Evolutionary conservation across 73 alveolate species (phyloP).

Genomic region (Paraurostyla sp.): DNA sequence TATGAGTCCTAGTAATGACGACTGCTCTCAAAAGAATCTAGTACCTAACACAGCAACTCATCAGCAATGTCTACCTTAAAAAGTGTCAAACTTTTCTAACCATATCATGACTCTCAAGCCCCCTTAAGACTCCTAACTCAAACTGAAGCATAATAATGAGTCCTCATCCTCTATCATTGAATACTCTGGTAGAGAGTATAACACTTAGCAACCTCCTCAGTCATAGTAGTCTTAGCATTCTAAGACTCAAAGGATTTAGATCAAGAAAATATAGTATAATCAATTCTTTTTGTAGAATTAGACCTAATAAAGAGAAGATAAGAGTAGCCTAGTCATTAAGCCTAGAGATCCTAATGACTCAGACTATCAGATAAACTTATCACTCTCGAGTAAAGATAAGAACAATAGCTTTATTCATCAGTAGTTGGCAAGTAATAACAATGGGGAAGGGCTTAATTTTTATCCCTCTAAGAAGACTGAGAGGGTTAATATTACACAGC

Average conservation of each 20-base stretch:
- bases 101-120: too few species aligned
- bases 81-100: conserved; percentile 23
- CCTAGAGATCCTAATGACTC: neutral
- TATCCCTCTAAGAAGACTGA: neutral
- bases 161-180: conserved; percentile 19
- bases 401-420: neutral
- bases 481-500: neutral
- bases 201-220: neutral
- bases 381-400: neutral
- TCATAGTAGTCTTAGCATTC: neutral
- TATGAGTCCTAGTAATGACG: conserved; percentile 29
- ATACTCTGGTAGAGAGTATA: conserved; percentile 16
- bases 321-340: neutral
- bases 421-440: neutral
- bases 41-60: neutral
- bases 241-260: conserved; percentile 11
- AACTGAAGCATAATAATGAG: neutral
- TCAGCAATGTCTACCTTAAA: neutral
- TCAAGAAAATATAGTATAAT: conserved; percentile 26
- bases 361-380: neutral
- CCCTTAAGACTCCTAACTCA: neutral
- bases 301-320: neutral
- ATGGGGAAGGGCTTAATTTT: neutral
- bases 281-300: neutral
- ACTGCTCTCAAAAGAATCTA: neutral